These are phyloP conservation scores for Microstegium vimineum DNA, from an alignment of 176 grass and related monocot species.

Conservation along the genomic window DNA sequence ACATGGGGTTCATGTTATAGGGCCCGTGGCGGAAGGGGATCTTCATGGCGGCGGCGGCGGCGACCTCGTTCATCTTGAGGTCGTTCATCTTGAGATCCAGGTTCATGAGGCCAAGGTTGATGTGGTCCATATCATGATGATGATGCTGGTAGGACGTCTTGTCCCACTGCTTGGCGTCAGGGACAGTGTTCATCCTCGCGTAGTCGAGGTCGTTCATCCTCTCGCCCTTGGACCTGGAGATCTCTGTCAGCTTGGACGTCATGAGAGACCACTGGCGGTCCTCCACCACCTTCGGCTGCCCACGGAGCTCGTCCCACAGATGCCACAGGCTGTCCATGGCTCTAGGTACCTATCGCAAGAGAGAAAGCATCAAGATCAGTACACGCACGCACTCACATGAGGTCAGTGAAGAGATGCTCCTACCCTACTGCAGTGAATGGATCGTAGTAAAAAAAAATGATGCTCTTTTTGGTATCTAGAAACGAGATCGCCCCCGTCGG, in stretches of 20 bases:
- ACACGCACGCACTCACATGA: neutral
- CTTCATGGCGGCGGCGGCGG: conserved; percentile 32
- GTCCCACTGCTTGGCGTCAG: conserved; percentile 64
- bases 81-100: conserved; percentile 86
- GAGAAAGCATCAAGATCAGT: neutral
- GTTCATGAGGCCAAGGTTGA: conserved; percentile 82
- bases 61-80: conserved; percentile 84
- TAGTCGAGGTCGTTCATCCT: conserved; percentile 80
- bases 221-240: conserved; percentile 66
- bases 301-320: conserved; percentile 86
- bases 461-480: neutral
- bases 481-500: neutral
- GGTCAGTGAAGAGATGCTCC: neutral
- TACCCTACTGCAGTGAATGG: neutral
- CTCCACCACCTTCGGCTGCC: conserved; percentile 77
- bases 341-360: neutral
- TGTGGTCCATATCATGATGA: conserved; percentile 68
- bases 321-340: conserved; percentile 90
- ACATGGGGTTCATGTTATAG: conserved; percentile 57
- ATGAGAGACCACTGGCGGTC: conserved; percentile 95
- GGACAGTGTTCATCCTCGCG: conserved; percentile 43
- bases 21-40: conserved; percentile 46
- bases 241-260: conserved; percentile 93
- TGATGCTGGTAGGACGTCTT: conserved; percentile 65
- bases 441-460: neutral